Conservation (phyloP, 1,284 basidiomycete species). For the Ustilago lituana region DNA sequence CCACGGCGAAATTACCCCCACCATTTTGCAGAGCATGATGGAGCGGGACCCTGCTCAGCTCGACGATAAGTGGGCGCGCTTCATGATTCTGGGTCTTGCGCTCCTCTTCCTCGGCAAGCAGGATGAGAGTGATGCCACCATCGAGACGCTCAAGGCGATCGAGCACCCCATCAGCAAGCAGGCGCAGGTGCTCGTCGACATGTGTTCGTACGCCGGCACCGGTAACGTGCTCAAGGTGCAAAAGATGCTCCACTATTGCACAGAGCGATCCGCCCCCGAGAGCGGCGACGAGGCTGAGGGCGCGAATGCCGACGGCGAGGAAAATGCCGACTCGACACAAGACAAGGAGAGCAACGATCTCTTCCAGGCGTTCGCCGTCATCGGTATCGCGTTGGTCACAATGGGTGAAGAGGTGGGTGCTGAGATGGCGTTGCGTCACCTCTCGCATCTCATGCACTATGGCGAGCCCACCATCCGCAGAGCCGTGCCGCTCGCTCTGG, state of each 20-base stretch:
- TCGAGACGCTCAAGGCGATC: slow-evolving; percentile 93
- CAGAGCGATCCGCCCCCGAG: slow-evolving; percentile 80
- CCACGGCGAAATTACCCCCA: slow-evolving; percentile 89
- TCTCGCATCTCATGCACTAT: slow-evolving; percentile 82
- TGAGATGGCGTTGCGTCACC: slow-evolving; percentile 75
- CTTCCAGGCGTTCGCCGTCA: slow-evolving; percentile 91
- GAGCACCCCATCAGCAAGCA: slow-evolving; percentile 91
- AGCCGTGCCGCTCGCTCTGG: slow-evolving; percentile 93
- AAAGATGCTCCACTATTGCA: slow-evolving; percentile 89
- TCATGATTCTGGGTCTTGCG: slow-evolving; percentile 88
- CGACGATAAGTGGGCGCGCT: slow-evolving; percentile 83
- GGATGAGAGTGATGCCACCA: slow-evolving; percentile 85
- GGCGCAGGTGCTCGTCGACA: slow-evolving; percentile 90
- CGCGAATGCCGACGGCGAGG: slow-evolving; percentile 30
- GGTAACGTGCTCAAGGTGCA: slow-evolving; percentile 97
- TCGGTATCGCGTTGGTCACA: slow-evolving; percentile 91
- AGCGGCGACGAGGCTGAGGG: slow-evolving; percentile 56
- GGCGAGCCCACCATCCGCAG: slow-evolving; percentile 93
- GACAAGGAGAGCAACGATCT: slow-evolving; percentile 75
- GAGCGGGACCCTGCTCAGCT: slow-evolving; percentile 65
- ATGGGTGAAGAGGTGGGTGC: slow-evolving; percentile 99
- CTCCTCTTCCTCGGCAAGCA: slow-evolving; percentile 80
- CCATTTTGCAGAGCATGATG: slow-evolving; percentile 93
- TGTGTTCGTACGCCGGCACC: slow-evolving; percentile 92
- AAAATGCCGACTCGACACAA: slow-evolving; percentile 38